Percentiles rank a stretch among this genome's conserved stretches.
Conservation (phyloP, 495 filamentous ascomycete species). For the Annulohypoxylon moriforme region DNA sequence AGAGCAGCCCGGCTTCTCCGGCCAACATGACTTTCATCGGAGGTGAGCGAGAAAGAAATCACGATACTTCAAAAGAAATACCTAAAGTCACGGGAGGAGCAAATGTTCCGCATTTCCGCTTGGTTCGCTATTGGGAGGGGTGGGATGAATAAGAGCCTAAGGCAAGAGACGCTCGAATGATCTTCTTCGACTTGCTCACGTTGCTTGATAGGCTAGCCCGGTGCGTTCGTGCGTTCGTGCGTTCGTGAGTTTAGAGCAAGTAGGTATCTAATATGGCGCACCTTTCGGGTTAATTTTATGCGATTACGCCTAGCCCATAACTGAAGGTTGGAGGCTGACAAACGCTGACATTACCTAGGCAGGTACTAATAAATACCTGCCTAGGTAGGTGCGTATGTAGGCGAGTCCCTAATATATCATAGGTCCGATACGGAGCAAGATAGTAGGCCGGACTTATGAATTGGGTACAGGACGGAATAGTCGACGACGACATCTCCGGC, state of each 20-base stretch:
- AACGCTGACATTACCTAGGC: constrained; percentile 33
- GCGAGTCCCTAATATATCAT: constrained; percentile 11
- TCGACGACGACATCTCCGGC: background rate
- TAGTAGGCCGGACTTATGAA: constrained; percentile 1
- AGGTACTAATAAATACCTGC: background rate
- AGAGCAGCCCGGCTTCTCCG: background rate
- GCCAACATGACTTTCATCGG: background rate
- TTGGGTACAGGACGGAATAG: background rate
- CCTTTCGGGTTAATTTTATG: constrained; percentile 25
- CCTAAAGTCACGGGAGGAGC: background rate
- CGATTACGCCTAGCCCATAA: constrained; percentile 4
- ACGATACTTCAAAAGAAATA: constrained; percentile 2
- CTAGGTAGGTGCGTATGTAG: background rate
- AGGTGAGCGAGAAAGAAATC: constrained; percentile 10
- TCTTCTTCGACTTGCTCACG: constrained; percentile 35
- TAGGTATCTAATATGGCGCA: constrained; percentile 28
- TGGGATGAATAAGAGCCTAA: constrained; percentile 1
- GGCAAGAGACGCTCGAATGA: constrained; percentile 35
- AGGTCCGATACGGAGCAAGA: constrained; percentile 27
- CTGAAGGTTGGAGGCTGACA: constrained; percentile 20
- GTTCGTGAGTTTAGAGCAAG: constrained; percentile 11
- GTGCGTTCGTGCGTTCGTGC: constrained; percentile 3
- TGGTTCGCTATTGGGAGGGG: constrained; percentile 7
- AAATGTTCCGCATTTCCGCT: constrained; percentile 31
- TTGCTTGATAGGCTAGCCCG: constrained; percentile 31